Evolutionary conservation across 345 rosid species (phyloP), one percentile per base, ranked within the genome.

Genomic region (Schrenkiella parvula): DNA sequence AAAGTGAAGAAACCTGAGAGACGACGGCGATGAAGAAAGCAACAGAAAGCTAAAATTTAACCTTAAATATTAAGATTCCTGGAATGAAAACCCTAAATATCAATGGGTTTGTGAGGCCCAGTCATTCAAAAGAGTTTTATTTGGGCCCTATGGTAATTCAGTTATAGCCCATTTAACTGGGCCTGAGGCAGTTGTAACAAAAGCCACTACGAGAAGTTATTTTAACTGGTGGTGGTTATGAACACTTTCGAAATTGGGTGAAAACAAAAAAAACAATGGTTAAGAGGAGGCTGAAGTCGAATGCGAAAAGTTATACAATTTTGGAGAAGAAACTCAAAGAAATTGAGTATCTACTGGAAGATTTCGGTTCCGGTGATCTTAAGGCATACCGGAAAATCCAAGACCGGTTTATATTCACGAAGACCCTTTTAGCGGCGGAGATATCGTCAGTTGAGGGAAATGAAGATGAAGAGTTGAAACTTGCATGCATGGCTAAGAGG

Each of bases 261-360:
- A 3, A 23, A 37, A n/a, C 0, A 47, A 17, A 6, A 19, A 12
- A 0, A 2, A 5, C 15, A 37, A 19, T 59, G 29, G 19, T 46
- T n/a, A 26, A 60, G 32, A 51, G 21, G 21, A 52, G 14, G 41
- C 64, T 22, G 71, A 54, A 29, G 47, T 22, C 42, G 15, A 42
- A 15, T 8, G 21, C 64, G 10, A 65, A 44, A 55, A 8, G 32
- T 15, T 25, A 35, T 64, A 56, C 18, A 65, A 38, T 56, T 1
- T 9, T 73, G 72, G 78, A 57, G 66, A 73, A 73, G 10, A 73
- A 54, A 66, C 72, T 73, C 51, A 58, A 73, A 34, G 78, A 73
- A 65, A 39, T 73, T 5, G 71, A 73, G 26, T 37, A 8, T 25
- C 50, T 46, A 3, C 11, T 73, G 8, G 19, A 18, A 56, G 52